These are phyloP conservation scores for Alternaria ethzedia DNA, from an alignment of 2,329 filamentous ascomycete genomes.

Conservation along the genomic window DNA sequence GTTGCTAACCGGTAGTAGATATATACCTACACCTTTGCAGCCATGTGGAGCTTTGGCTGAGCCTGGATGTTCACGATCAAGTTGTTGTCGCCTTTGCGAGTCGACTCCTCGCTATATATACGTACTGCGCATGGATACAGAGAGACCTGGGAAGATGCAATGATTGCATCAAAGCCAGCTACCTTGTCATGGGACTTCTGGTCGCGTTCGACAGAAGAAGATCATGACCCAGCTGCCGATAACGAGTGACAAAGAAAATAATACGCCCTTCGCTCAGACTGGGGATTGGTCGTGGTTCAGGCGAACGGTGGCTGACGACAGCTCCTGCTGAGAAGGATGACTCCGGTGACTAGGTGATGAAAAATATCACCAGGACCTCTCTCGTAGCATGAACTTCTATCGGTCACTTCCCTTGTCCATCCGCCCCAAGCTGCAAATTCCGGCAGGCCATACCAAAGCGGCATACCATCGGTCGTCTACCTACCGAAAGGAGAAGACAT, in stretches of 20 bases:
- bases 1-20: neutral
- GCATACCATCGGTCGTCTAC: no score
- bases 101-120: neutral
- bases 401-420: no score
- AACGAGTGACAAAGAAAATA: neutral
- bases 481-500: no score
- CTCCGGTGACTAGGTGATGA: neutral
- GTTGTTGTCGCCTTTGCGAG: neutral
- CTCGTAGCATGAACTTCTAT: fast-evolving
- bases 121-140: neutral
- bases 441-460: neutral
- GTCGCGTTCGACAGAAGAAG: neutral
- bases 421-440: neutral
- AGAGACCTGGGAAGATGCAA: neutral
- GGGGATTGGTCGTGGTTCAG: neutral
- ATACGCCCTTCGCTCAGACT: neutral
- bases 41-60: neutral
- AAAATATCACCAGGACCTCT: neutral
- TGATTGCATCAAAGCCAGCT: neutral
- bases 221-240: neutral
- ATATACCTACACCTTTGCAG: neutral
- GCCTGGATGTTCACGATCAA: neutral
- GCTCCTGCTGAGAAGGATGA: neutral
- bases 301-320: neutral
- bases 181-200: neutral